phyloP scores from a whole-genome alignment of 2,329 filamentous ascomycete species.

The Cercospora brassicicola region DNA sequence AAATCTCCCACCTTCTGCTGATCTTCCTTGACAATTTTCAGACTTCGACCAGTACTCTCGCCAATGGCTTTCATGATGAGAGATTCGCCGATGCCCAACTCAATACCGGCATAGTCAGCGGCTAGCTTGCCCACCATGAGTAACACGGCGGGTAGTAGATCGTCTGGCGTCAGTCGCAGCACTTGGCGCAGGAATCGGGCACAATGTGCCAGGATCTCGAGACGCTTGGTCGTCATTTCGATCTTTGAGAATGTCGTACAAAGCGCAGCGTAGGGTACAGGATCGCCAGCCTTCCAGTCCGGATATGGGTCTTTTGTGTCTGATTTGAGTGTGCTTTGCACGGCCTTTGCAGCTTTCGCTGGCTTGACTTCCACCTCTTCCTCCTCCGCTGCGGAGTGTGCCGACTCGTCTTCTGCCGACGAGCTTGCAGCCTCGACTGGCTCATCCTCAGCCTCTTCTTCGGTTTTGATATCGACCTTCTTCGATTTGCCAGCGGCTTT shows the following conservation, averaged over 20 bases:
- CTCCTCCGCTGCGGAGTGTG: conserved; percentile 48
- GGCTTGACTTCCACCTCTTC: conserved; percentile 69
- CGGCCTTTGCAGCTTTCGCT: conserved; percentile 74
- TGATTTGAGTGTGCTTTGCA: conserved; percentile 72
- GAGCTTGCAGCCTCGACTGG: not conserved
- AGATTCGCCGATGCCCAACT: conserved; percentile 97
- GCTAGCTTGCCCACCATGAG: conserved; percentile 98
- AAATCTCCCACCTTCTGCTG: conserved; percentile 96
- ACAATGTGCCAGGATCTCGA: conserved; percentile 86
- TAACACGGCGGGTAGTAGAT: conserved; percentile 82
- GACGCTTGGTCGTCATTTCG: conserved; percentile 88
- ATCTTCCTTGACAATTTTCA: conserved; percentile 88
- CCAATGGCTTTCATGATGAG: conserved; percentile 98
- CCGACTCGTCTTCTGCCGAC: conserved; percentile 6
- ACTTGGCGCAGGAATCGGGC: conserved; percentile 90
- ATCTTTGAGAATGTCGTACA: conserved; percentile 93
- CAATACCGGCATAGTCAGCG: conserved; percentile 92
- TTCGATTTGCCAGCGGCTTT: conserved; percentile 16
- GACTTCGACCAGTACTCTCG: conserved; percentile 83
- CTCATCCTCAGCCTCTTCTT: conserved; percentile 20
- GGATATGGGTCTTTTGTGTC: conserved; percentile 79
- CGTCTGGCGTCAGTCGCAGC: conserved; percentile 82
- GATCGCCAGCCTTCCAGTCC: conserved; percentile 85
- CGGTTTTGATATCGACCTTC: conserved; percentile 12
- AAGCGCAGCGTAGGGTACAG: conserved; percentile 90